phyloP scores from a whole-genome alignment of 2,329 filamentous ascomycete species.

The Apiospora sp. region DNA sequence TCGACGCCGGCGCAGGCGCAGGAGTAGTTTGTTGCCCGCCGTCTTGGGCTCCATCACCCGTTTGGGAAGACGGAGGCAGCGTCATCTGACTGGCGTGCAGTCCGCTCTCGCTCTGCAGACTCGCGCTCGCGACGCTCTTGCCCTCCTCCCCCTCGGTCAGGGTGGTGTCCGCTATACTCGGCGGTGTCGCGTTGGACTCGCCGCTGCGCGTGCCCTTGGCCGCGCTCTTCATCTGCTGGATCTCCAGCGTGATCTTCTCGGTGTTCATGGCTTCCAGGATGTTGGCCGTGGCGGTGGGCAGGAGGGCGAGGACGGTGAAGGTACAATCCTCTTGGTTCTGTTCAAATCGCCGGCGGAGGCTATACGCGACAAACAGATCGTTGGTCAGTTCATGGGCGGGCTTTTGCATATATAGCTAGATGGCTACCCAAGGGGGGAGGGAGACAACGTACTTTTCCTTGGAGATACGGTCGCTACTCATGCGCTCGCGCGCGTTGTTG shows the following conservation, averaged over 20 bases:
- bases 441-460: conserved; percentile 82
- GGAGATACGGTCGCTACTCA: conserved; percentile 94
- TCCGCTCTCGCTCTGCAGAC: conserved; percentile 82
- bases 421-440: neutral
- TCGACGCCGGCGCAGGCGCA: conserved; percentile 45
- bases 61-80: conserved; percentile 53
- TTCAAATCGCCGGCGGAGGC: conserved; percentile 92
- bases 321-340: conserved; percentile 99
- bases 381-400: neutral
- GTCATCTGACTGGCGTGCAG: conserved; percentile 82
- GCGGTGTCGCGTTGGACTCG: conserved; percentile 55
- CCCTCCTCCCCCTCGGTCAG: conserved; percentile 80
- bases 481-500: conserved; percentile 91
- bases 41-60: conserved; percentile 32
- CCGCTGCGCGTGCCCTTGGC: conserved; percentile 70
- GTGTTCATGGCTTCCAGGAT: conserved; percentile 89
- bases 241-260: conserved; percentile 89
- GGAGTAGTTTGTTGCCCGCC: conserved; percentile 52
- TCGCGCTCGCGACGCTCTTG: conserved; percentile 73
- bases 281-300: conserved; percentile 90
- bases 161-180: conserved; percentile 73
- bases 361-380: conserved; percentile 46
- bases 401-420: neutral
- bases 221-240: conserved; percentile 87
- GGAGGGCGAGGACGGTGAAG: conserved; percentile 93